Conservation (phyloP, 192 early-diverging fungal genomes). For the Coemansia sp. region DNA sequence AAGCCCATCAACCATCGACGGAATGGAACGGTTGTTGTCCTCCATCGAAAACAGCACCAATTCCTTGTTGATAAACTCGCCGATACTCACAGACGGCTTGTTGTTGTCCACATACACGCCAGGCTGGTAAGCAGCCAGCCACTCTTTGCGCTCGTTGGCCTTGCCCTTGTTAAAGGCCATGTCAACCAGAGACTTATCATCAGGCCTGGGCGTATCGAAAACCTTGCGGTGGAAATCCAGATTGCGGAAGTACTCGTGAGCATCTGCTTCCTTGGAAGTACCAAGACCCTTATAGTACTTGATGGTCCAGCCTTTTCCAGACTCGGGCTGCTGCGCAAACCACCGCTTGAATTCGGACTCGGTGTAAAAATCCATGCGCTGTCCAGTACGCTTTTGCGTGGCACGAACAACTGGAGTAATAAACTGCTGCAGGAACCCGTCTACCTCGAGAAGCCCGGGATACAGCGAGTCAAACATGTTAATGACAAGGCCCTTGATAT, state of each 20-base stretch:
- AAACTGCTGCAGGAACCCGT: conserved; percentile 92
- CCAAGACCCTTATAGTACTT: conserved; percentile 99
- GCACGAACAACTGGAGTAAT: conserved; percentile 96
- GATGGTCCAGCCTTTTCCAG: conserved; percentile 75
- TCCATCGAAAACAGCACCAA: conserved; percentile 92
- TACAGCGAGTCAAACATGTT: conserved; percentile 96
- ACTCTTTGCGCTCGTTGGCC: conserved; percentile 93
- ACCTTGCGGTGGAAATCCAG: conserved; percentile 78
- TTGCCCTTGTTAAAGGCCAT: conserved; percentile 97
- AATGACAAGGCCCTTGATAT: conserved; percentile 96
- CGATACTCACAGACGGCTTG: conserved; percentile 71
- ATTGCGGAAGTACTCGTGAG: conserved; percentile 88
- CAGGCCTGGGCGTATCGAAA: conserved; percentile 59
- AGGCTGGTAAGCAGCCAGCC: conserved; percentile 78
- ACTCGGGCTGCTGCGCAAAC: conserved; percentile 65
- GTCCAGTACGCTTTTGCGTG: conserved; percentile 52
- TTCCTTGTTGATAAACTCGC: conserved; percentile 95
- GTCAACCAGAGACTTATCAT: conserved; percentile 80
- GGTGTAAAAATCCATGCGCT: conserved; percentile 80
- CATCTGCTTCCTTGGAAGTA: conserved; percentile 79
- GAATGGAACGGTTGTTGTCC: conserved; percentile 94
- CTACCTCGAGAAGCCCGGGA: conserved; percentile 84
- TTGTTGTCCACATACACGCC: conserved; percentile 90
- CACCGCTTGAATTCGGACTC: conserved; percentile 91
- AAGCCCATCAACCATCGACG: conserved; percentile 89